Conservation (phyloP, 2,329 filamentous ascomycete species). For the Epichloe bromicola region DNA sequence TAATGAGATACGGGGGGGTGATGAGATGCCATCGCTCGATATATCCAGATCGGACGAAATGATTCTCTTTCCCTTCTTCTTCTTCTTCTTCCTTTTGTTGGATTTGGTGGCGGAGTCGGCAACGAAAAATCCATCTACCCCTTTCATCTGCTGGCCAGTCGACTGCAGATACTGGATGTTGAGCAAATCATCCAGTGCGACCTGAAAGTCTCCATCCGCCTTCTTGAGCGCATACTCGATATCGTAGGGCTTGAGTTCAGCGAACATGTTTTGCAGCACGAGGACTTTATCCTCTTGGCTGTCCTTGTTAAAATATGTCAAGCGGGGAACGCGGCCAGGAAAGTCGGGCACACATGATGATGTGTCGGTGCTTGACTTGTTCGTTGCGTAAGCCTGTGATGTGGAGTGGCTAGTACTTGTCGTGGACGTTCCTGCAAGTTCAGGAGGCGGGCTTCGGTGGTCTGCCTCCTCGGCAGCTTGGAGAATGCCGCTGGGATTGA, state of each 20-base stretch:
- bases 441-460: not conserved
- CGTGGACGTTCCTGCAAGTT: conserved; percentile 12
- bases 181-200: conserved; percentile 67
- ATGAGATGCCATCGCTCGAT: conserved; percentile 8
- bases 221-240: conserved; percentile 56
- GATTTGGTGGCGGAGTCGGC: conserved; percentile 27
- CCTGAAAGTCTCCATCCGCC: conserved; percentile 50
- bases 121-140: conserved; percentile 70
- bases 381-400: conserved; percentile 16
- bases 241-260: conserved; percentile 50
- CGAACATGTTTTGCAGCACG: conserved; percentile 58
- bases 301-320: conserved; percentile 24
- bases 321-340: conserved; percentile 12
- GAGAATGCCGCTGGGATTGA: conserved; percentile 64
- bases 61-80: conserved; percentile 19
- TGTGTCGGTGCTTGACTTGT: conserved; percentile 13
- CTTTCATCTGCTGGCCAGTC: conserved; percentile 48
- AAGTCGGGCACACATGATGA: conserved; percentile 14
- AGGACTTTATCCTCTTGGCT: conserved; percentile 49
- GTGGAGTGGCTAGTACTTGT: conserved; percentile 16
- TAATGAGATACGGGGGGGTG: conserved; percentile 8
- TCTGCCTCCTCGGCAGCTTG: conserved; percentile 20
- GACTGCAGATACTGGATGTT: conserved; percentile 68
- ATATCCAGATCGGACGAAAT: conserved; percentile 7
- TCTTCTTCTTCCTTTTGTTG: conserved; percentile 24